Conservation (phyloP, 2,329 filamentous ascomycete genomes). For the Colletotrichum musicola region DNA sequence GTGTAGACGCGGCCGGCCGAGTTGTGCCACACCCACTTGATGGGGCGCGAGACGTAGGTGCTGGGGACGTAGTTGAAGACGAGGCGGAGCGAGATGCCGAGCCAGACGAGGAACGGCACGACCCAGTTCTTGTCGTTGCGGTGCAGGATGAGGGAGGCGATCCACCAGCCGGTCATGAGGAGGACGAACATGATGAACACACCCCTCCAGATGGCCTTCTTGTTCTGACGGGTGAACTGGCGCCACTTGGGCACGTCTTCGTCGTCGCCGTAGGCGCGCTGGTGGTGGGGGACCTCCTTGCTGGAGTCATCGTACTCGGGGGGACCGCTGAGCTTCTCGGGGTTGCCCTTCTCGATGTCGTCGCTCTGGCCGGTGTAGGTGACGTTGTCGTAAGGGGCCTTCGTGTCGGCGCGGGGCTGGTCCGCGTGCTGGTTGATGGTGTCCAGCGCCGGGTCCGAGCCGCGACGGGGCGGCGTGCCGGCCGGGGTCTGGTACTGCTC, state of each 20-base stretch:
- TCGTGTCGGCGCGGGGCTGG: conserved; percentile 49
- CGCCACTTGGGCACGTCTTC: conserved; percentile 40
- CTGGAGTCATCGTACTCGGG: conserved; percentile 54
- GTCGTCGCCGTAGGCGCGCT: conserved; percentile 30
- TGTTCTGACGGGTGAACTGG: conserved; percentile 58
- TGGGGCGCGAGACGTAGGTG: conserved; percentile 73
- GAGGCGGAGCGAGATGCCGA: conserved; percentile 79
- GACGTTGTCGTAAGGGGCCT: conserved; percentile 56
- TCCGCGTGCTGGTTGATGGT: conserved; percentile 58
- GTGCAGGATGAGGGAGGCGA: conserved; percentile 79
- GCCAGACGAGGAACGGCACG: conserved; percentile 85
- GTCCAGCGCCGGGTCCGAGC: conserved; percentile 51
- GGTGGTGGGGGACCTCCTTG: conserved; percentile 42
- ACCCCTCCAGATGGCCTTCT: conserved; percentile 58
- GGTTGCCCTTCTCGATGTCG: conserved; percentile 44
- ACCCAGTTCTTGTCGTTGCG: conserved; percentile 82
- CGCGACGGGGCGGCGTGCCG: conserved; percentile 42
- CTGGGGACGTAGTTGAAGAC: conserved; percentile 80
- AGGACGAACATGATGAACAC: conserved; percentile 60
- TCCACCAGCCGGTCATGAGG: conserved; percentile 76
- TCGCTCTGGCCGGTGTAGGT: conserved; percentile 59
- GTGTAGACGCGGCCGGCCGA: conserved; percentile 70
- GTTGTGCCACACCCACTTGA: conserved; percentile 76
- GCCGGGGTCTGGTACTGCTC: conserved; percentile 19
- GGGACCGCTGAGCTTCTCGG: conserved; percentile 41